phyloP scores from a whole-genome alignment of 805 yeast genomes.

The Candida adriatica region DNA sequence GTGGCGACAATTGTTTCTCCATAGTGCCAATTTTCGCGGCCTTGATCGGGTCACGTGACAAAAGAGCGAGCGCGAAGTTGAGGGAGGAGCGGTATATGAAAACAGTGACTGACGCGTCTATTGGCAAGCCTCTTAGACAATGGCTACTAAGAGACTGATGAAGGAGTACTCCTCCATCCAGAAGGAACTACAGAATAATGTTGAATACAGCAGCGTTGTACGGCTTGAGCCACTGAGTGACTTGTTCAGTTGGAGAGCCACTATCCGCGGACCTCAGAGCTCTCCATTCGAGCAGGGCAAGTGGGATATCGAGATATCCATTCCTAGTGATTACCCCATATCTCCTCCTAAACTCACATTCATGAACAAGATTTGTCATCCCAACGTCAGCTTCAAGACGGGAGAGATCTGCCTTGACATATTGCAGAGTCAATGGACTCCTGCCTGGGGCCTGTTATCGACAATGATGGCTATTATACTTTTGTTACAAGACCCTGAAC shows the following conservation, averaged over 20 bases:
- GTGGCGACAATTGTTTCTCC: too few relatives aligned
- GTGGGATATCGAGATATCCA: slow-evolving; percentile 42
- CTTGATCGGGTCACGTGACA: too few relatives aligned
- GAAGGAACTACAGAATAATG: slow-evolving; percentile 20
- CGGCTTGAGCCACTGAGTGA: slow-evolving; percentile 41
- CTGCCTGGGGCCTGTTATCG: slow-evolving; percentile 61
- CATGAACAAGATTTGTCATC: slow-evolving; percentile 35
- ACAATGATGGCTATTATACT: slow-evolving; percentile 50
- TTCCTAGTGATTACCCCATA: slow-evolving; percentile 47
- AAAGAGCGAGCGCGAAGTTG: too few relatives aligned
- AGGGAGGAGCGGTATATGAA: too few relatives aligned
- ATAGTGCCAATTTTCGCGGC: too few relatives aligned
- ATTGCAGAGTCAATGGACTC: slow-evolving; percentile 57
- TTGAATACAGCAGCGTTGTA: slow-evolving; percentile 28
- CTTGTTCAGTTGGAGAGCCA: slow-evolving; percentile 45
- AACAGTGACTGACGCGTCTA: too few relatives aligned
- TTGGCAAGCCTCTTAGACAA: too few relatives aligned
- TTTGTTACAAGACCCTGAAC: slow-evolving; percentile 58
- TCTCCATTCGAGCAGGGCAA: slow-evolving; percentile 46
- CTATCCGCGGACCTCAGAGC: slow-evolving; percentile 43
- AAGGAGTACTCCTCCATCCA: slow-evolving; percentile 29
- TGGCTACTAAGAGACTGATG: slow-evolving; percentile 29
- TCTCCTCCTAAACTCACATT: slow-evolving; percentile 53
- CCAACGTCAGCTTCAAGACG: slow-evolving; percentile 40
- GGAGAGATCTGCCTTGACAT: slow-evolving; percentile 73